Conservation (phyloP, 768 basidiomycete genomes). For the Mycena rebaudengoi region DNA sequence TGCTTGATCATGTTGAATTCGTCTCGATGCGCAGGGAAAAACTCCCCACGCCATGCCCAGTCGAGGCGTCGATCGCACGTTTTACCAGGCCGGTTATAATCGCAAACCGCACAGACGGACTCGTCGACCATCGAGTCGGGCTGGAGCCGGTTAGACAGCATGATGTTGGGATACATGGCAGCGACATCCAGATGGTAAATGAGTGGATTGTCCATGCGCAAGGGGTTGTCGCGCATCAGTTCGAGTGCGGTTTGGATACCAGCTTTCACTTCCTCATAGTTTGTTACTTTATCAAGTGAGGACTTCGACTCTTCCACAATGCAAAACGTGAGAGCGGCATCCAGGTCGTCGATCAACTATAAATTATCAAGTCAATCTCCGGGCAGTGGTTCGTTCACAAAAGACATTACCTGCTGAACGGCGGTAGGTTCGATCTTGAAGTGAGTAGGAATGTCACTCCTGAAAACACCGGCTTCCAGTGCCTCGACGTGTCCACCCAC, state of each 20-base stretch:
- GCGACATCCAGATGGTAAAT: slow-evolving; percentile 99
- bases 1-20: slow-evolving; percentile 99
- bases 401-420: slow-evolving; percentile 74
- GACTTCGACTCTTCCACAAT: slow-evolving; percentile 86
- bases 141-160: slow-evolving; percentile 98
- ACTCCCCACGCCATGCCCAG: slow-evolving; percentile 99
- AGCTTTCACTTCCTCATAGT: slow-evolving; percentile 92
- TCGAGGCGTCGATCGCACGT: slow-evolving; percentile 91
- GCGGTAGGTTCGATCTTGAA: slow-evolving; percentile 94
- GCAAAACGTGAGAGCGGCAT: slow-evolving; percentile 89
- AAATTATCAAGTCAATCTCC: slow-evolving; percentile 13
- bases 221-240: slow-evolving; percentile 89
- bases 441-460: slow-evolving; percentile 93
- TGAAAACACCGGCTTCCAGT: slow-evolving; percentile 96
- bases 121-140: slow-evolving; percentile 98
- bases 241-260: slow-evolving; percentile 83
- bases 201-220: slow-evolving; percentile 88
- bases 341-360: slow-evolving; percentile 93
- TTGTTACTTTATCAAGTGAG: slow-evolving; percentile 84
- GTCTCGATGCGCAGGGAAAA: slow-evolving; percentile 95
- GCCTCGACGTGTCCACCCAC: slow-evolving; percentile 99
- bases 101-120: slow-evolving; percentile 96
- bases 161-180: slow-evolving; percentile 99
- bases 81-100: slow-evolving; percentile 97
- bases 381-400: too few relatives aligned